Percentiles rank a stretch among this genome's conserved stretches.
These are phyloP conservation scores for Isabelozyma gotoi DNA, from an alignment of 805 yeast genomes.

Conservation along the genomic window DNA sequence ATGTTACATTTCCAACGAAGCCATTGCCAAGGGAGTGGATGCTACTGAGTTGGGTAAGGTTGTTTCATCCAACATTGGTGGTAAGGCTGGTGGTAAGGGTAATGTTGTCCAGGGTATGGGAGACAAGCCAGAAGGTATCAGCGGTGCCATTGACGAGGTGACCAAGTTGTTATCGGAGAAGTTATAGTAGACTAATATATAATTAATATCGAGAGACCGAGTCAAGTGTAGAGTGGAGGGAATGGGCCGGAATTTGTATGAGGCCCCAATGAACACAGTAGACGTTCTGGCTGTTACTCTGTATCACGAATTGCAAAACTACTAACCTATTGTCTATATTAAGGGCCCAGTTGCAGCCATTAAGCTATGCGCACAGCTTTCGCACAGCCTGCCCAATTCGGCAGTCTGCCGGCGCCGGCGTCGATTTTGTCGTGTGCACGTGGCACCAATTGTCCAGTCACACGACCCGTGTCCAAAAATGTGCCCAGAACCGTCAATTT, in stretches of 20 bases:
- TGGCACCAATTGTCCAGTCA: neutral
- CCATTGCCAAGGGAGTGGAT: conserved; percentile 66
- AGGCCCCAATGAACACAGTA: too few species aligned
- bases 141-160: conserved; percentile 72
- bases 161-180: conserved; percentile 60
- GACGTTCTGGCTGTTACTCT: too few species aligned
- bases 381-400: neutral
- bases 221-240: neutral
- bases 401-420: too few species aligned
- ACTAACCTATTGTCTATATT: too few species aligned
- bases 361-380: neutral
- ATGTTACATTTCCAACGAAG: conserved; percentile 76
- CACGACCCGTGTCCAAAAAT: neutral
- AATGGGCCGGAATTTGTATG: too few species aligned
- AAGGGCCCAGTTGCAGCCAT: neutral
- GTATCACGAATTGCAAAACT: too few species aligned
- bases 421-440: neutral
- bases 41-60: conserved; percentile 73
- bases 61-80: conserved; percentile 80
- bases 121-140: conserved; percentile 67
- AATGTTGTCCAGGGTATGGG: conserved; percentile 97
- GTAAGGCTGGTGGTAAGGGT: conserved; percentile 98
- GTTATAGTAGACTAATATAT: conserved; percentile 28
- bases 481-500: neutral
- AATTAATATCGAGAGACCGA: neutral